Evolutionary conservation across 345 rosid genomes (phyloP), one percentile per base, ranked within the genome.

Genomic region (Syzygium aqueum): DNA sequence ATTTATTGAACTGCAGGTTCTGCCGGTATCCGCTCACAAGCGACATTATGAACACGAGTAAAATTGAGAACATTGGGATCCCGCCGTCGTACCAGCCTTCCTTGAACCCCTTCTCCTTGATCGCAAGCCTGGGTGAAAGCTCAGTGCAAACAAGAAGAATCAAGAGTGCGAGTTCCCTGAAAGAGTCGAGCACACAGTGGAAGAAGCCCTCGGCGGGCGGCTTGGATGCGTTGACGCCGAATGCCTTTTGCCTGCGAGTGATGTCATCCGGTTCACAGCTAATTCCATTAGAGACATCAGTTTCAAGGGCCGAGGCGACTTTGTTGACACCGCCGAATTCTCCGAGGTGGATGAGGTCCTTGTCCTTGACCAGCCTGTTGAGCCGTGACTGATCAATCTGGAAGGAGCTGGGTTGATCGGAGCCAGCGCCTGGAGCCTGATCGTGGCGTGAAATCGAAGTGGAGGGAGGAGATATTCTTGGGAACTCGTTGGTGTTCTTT

Each of bases 1-100:
- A 87, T 86, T 94, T 93, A 40, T 94, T 93, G 9, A 95, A 95
- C 85, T 93, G 95, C 51, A 85, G 90, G 87, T 86, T 91, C 67
- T 94, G 92, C 50, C 93, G 88, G 87, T 88, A 94, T 61, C 94
- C 92, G 67, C 94, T 95, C 2, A 87, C 51, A 1, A 95, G 93
- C 4, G 97, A 93, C 73, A 93, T 91, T 1, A 89, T 88, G 30
- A 94, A 91, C 49, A 92, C 93, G 7, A 94, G 90, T 53, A 95
- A 91, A 8, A 94, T 93, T 0, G 96, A 93, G 0, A 94, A 91
- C 57, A 92, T 88, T n/a, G 92, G 92, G 91, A 94, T 93, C 54
- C 95, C 97, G 22, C 96, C 96, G 33, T 94, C 96, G 17, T 93
- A 93, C 96, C 97, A 96, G 4, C 96, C 95, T 84, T 93, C 96